A percentile compares a stretch with the other conserved stretches of the same genome.
phyloP scores from a whole-genome alignment of 805 yeast species.

The Ogataea henricii region DNA sequence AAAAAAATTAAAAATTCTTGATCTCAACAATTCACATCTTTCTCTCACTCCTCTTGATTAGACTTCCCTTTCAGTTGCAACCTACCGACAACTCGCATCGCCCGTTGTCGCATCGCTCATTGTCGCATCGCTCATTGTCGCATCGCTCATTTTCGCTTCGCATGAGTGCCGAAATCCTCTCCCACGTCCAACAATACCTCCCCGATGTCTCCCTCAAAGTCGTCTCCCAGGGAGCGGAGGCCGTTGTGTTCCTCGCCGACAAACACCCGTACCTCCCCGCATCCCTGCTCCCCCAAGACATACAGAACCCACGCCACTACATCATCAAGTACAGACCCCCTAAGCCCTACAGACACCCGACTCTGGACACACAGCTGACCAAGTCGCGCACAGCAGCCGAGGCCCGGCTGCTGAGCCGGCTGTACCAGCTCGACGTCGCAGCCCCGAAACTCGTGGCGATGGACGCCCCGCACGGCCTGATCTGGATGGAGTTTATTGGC shows the following conservation, averaged over 20 bases:
- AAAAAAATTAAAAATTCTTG: no score
- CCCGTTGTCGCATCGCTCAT: no score
- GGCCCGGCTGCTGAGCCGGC: constrained; percentile 69
- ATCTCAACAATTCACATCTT: no score
- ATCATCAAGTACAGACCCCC: constrained; percentile 86
- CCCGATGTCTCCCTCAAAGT: constrained; percentile 52
- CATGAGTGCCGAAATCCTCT: constrained; percentile 61
- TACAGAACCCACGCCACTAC: constrained; percentile 39
- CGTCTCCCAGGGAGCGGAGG: constrained; percentile 91
- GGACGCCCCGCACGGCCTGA: constrained; percentile 76
- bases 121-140: no score
- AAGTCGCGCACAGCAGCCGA: constrained; percentile 83
- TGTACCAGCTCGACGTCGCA: constrained; percentile 53
- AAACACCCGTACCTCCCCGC: constrained; percentile 66
- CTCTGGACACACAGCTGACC: constrained; percentile 73
- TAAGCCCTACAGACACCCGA: constrained; percentile 87
- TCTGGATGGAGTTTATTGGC: constrained; percentile 87
- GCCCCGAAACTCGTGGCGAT: constrained; percentile 75
- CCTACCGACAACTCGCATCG: no score
- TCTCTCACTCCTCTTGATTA: no score
- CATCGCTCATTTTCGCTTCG: no score
- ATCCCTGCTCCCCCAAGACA: constrained; percentile 25
- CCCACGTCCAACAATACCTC: constrained; percentile 43
- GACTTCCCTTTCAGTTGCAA: no score
- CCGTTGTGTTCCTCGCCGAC: constrained; percentile 65